These are phyloP conservation scores for Salix udensis DNA, from an alignment of 345 rosid genomes.

Conservation along the genomic window DNA sequence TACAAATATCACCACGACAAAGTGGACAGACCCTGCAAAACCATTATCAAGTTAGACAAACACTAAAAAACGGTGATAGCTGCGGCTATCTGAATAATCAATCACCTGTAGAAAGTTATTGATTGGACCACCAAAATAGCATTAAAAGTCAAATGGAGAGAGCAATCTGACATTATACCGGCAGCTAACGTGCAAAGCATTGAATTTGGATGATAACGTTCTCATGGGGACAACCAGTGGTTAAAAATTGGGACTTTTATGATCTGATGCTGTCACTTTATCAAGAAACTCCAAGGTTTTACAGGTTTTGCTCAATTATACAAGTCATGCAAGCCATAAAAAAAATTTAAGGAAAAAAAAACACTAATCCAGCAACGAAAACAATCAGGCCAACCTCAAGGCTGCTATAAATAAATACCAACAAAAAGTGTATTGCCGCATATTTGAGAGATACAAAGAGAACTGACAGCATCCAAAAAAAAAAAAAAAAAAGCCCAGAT, in stretches of 20 bases:
- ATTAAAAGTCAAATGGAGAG: background rate
- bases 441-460: background rate
- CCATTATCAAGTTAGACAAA: constrained; percentile 10
- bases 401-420: background rate
- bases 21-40: constrained; percentile 86
- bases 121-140: background rate
- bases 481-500: background rate
- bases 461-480: background rate
- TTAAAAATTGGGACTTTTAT: background rate
- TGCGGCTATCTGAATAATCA: no score
- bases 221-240: background rate
- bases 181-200: background rate
- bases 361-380: background rate
- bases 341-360: background rate
- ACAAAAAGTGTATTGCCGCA: background rate
- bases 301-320: background rate
- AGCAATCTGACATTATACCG: background rate
- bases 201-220: background rate
- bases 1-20: constrained; percentile 92
- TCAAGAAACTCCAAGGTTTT: background rate
- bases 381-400: background rate
- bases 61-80: no score
- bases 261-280: background rate
- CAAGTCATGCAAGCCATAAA: background rate
- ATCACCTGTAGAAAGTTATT: no score